Conservation (phyloP, 2,329 filamentous ascomycete species). For the Pseudofabraea citricarpa region DNA sequence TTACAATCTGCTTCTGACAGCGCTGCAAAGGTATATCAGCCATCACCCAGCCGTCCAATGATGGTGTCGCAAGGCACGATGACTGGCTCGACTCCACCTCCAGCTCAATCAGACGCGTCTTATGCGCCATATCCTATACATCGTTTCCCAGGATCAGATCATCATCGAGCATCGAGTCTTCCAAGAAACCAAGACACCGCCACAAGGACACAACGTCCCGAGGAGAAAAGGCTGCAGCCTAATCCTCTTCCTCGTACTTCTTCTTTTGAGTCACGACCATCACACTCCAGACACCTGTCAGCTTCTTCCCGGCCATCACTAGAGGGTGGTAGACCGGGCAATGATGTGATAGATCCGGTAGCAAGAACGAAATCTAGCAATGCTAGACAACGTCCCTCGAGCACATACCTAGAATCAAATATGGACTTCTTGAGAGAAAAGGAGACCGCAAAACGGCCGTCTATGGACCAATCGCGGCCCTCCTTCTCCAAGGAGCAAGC, state of each 20-base stretch:
- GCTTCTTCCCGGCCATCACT: conserved; percentile 62
- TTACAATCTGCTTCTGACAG: conserved; percentile 44
- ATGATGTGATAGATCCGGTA: conserved; percentile 55
- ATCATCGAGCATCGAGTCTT: conserved; percentile 50
- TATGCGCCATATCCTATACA: conserved; percentile 19
- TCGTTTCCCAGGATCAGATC: conserved; percentile 18
- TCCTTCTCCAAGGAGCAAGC: conserved; percentile 20
- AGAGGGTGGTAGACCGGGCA: conserved; percentile 62
- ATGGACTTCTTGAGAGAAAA: conserved; percentile 78
- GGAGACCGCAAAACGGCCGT: conserved; percentile 43
- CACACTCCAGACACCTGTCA: conserved; percentile 37
- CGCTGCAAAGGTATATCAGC: conserved; percentile 25
- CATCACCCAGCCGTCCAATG: conserved; percentile 29
- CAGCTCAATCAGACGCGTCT: conserved; percentile 16
- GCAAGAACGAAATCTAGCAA: conserved; percentile 63
- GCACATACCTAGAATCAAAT: conserved; percentile 78
- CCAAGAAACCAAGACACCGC: conserved; percentile 20
- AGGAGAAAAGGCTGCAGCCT: conserved; percentile 17
- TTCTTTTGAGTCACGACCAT: conserved; percentile 30
- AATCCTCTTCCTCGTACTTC: conserved; percentile 16
- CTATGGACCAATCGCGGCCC: conserved; percentile 26
- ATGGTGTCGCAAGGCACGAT: conserved; percentile 76
- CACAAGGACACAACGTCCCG: conserved; percentile 13
- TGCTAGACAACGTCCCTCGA: conserved; percentile 67
- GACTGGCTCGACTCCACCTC: conserved; percentile 55